Evolutionary conservation across 495 filamentous ascomycete species (phyloP).

Genomic region (Platismatia glauca): DNA sequence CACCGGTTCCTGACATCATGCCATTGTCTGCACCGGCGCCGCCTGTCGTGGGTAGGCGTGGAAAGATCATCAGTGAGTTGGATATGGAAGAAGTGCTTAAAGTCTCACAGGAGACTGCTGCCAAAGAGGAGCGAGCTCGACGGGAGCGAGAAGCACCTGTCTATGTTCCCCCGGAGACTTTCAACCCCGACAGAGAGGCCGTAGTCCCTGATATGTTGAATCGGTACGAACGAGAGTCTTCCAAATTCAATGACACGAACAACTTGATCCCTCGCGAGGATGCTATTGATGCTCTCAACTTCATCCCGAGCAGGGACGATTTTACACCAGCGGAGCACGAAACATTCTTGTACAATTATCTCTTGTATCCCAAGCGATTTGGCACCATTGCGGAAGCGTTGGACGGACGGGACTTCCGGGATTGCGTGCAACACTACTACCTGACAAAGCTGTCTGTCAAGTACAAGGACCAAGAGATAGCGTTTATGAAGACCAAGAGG

Average conservation of each 20-base stretch:
- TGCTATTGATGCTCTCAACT: conserved; percentile 62
- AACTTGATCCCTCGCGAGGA: conserved; percentile 57
- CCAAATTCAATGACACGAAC: conserved; percentile 62
- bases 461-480: conserved; percentile 63
- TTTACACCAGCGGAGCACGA: conserved; percentile 74
- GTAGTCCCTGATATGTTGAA: conserved; percentile 71
- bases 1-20: conserved; percentile 38
- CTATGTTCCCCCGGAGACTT: conserved; percentile 40
- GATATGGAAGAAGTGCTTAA: conserved; percentile 70
- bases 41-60: conserved; percentile 41
- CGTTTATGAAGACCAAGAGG: conserved; percentile 44
- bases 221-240: conserved; percentile 35
- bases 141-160: conserved; percentile 60
- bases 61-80: conserved; percentile 60
- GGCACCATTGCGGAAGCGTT: conserved; percentile 73
- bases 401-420: conserved; percentile 63
- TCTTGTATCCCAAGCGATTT: conserved; percentile 83
- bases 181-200: conserved; percentile 70
- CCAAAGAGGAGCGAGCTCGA: conserved; percentile 62
- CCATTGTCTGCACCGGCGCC: conserved; percentile 29
- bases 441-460: conserved; percentile 78
- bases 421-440: conserved; percentile 94
- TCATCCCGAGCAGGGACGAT: conserved; percentile 67
- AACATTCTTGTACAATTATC: conserved; percentile 68
- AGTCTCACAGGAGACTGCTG: conserved; percentile 61